Conservation (phyloP, 306 rosid species). For the Aeschynomene evenia region DNA sequence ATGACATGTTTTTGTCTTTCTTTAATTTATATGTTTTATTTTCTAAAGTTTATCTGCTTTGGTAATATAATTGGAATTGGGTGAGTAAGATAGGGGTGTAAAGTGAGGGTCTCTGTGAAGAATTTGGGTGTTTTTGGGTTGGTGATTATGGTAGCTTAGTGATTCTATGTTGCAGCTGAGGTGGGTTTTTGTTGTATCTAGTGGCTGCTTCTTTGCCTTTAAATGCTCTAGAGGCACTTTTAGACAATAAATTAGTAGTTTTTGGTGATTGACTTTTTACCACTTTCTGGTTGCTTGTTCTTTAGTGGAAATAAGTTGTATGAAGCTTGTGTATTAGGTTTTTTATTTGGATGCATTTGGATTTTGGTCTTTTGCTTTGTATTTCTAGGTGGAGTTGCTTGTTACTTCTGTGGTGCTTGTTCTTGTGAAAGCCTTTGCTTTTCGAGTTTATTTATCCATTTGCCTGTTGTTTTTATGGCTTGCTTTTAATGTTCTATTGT, state of each 20-base stretch:
- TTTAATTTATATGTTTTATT: not conserved
- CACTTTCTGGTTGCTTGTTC: conserved; percentile 9
- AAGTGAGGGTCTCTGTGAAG: not conserved
- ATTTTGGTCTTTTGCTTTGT: not conserved
- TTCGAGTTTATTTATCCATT: not conserved
- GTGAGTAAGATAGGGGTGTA: not conserved
- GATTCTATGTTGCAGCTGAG: not conserved
- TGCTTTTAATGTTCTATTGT: conserved; percentile 10
- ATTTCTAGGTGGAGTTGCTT: not conserved
- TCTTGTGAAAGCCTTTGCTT: not conserved
- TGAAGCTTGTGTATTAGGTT: not conserved
- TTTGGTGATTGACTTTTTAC: not conserved
- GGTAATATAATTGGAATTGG: conserved; percentile 1
- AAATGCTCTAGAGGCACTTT: conserved; percentile 1
- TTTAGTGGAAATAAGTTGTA: not conserved
- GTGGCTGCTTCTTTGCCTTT: conserved; percentile 14
- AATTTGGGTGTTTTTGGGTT: not conserved
- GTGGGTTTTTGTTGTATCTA: too few relatives aligned
- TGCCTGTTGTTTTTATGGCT: not conserved
- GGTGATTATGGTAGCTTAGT: not conserved
- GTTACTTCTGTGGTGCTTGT: not conserved
- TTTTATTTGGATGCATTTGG: conserved; percentile 1
- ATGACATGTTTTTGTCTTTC: not conserved
- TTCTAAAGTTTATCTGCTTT: not conserved
- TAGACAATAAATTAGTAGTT: not conserved